Percentiles rank a stretch among this genome's conserved stretches.
These are phyloP conservation scores for Tetraselmis striata DNA, from an alignment of 139 green algal genomes.

Conservation along the genomic window DNA sequence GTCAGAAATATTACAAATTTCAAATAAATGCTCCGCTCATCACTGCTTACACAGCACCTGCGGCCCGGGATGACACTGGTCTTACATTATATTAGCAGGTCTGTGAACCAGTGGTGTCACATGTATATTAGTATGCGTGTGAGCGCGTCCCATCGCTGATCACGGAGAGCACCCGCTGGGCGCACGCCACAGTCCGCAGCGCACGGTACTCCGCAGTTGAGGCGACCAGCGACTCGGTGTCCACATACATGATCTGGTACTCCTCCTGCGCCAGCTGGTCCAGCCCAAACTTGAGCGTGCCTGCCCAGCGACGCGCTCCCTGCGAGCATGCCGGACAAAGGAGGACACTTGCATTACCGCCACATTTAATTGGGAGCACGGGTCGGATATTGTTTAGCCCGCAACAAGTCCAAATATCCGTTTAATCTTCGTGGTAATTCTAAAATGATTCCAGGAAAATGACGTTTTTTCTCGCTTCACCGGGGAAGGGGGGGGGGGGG, in stretches of 20 bases:
- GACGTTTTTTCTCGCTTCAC: not conserved
- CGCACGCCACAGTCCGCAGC: not conserved
- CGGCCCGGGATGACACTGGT: too few species aligned
- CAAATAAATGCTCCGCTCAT: too few species aligned
- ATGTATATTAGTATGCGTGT: too few species aligned
- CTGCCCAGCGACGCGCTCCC: not conserved
- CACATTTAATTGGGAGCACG: too few species aligned
- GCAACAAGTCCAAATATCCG: not conserved
- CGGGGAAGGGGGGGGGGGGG: too few species aligned
- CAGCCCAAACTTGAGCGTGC: slow-evolving; percentile 14
- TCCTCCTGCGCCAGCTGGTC: slow-evolving; percentile 13
- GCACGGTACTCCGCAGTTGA: not conserved
- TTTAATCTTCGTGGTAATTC: not conserved
- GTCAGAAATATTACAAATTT: not conserved
- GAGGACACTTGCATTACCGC: too few species aligned
- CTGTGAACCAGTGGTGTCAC: too few species aligned
- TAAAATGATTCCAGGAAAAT: not conserved
- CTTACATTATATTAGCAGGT: too few species aligned
- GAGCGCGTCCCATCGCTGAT: too few species aligned
- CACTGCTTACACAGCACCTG: too few species aligned
- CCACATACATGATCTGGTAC: slow-evolving; percentile 26
- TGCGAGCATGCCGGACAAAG: too few species aligned
- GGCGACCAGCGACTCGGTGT: not conserved
- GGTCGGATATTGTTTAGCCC: not conserved
- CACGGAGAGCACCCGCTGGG: not conserved